Evolutionary conservation across 768 basidiomycete species (phyloP), one percentile per base, ranked within the genome.

Genomic region (Collybia sordida): DNA sequence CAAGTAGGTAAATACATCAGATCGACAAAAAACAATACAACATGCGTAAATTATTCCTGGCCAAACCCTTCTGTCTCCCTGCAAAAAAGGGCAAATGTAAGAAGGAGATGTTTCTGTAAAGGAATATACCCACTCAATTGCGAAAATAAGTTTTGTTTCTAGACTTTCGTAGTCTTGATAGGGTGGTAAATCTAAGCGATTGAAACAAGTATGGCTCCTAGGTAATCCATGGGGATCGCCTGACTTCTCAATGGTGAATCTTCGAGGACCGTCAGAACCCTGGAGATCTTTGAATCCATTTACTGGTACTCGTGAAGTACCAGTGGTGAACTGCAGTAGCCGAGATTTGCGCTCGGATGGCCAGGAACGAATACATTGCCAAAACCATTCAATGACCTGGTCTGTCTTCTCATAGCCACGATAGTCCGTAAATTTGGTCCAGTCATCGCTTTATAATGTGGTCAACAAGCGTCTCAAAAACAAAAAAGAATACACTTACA

Each of bases 211-310:
- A 65, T 96, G 94, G 58, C 86, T 88, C 63, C 94, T 82, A 2
- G 94, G 94, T 42, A 97, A 66, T 40, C 92, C 90, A 12, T 80
- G 82, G 9, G 92, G 87, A 64, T 96, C 93, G 4, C 94, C 94
- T 18, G 86, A 88, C 69, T 96, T 96, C 70, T 97, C 93, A 52
- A 97, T 94, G 9, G 94, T 97, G 65, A 97, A 97, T 52, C 93
- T 73, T 49, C 93, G 74, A 2, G 94, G 93, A 0, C 93, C 93
- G 67, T 97, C 93, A 0, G 89, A 90, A 7, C 93, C 93, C 69
- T 96, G 93, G 6, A 95, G 74, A 62, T 96, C 93, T 63, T 94
- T 94, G 78, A 96, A 96, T 0, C 93, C 94, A 62, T 93, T 93
- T 59, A 93, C 93, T 9, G 93, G 87, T 19, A 90, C 81, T 53